A percentile compares a stretch with the other conserved stretches of the same genome.
phyloP scores from a whole-genome alignment of 2,329 filamentous ascomycete species.

The Bretziella fagacearum region DNA sequence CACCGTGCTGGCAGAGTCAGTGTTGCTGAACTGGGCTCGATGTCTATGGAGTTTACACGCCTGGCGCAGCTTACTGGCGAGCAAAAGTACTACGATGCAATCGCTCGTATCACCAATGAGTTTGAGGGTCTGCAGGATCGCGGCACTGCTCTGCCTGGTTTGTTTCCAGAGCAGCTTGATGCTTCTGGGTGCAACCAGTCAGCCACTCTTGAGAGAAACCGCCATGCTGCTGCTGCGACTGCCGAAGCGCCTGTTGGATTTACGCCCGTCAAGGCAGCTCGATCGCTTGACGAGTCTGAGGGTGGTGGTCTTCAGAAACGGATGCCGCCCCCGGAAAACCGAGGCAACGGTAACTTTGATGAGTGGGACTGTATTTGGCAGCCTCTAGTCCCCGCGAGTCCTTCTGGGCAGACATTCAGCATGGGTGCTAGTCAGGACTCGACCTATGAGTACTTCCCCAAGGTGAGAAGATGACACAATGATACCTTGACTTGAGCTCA shows the following conservation, averaged over 20 bases:
- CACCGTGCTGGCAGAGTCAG: conserved; percentile 43
- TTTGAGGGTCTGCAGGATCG: conserved; percentile 57
- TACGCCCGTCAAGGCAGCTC: not conserved
- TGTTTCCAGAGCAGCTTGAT: conserved; percentile 65
- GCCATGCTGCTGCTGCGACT: conserved; percentile 6
- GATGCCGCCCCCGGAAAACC: not conserved
- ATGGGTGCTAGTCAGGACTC: conserved; percentile 53
- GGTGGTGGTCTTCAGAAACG: not conserved
- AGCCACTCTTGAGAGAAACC: conserved; percentile 19
- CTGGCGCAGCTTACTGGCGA: conserved; percentile 71
- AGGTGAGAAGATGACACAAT: conserved; percentile 23
- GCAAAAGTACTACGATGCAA: conserved; percentile 73
- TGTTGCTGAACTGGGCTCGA: conserved; percentile 57
- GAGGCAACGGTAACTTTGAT: not conserved
- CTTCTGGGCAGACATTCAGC: conserved; percentile 32
- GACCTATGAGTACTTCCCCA: conserved; percentile 55
- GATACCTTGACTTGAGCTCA: not conserved
- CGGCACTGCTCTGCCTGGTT: conserved; percentile 52
- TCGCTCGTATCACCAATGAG: conserved; percentile 69
- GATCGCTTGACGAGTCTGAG: not conserved
- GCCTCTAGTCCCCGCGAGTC: conserved; percentile 34
- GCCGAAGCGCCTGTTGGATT: conserved; percentile 3
- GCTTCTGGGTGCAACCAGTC: conserved; percentile 59
- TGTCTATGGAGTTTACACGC: conserved; percentile 78
- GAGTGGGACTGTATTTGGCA: conserved; percentile 37